A percentile compares a stretch with the other conserved stretches of the same genome.
Evolutionary conservation across 805 yeast species (phyloP).

Genomic region (Sporopachydermia quercuum): DNA sequence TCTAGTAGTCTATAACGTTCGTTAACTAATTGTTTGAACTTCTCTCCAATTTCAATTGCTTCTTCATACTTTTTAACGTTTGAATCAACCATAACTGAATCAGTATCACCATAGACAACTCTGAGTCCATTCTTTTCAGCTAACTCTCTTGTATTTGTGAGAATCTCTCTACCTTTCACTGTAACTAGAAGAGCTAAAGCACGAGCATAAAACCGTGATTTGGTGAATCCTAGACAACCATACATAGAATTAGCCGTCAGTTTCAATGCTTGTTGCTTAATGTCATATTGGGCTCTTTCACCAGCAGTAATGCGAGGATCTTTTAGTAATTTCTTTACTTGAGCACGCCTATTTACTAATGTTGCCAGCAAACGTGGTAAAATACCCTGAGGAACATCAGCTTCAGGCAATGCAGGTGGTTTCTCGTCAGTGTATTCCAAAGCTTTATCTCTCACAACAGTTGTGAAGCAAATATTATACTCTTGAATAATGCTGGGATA

Average conservation of each 20-base stretch:
- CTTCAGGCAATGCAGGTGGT: conserved; percentile 54
- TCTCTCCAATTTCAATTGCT: conserved; percentile 71
- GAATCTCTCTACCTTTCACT: conserved; percentile 86
- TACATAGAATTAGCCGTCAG: conserved; percentile 99
- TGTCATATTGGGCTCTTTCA: conserved; percentile 77
- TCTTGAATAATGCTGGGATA: conserved; percentile 97
- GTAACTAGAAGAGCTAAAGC: conserved; percentile 95
- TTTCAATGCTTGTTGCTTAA: conserved; percentile 89
- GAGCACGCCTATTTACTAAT: conserved; percentile 82
- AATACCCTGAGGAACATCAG: conserved; percentile 55
- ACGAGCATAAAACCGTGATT: conserved; percentile 88
- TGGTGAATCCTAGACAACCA: conserved; percentile 89
- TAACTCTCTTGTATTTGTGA: conserved; percentile 81
- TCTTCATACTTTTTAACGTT: conserved; percentile 53
- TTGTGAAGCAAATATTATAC: conserved; percentile 91
- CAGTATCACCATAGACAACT: conserved; percentile 97
- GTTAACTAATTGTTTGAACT: conserved; percentile 74
- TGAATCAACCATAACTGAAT: conserved; percentile 96
- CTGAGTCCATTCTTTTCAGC: conserved; percentile 75
- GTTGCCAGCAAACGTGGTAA: conserved; percentile 73
- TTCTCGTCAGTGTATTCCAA: conserved; percentile 36
- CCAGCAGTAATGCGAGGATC: conserved; percentile 46
- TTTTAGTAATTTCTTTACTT: conserved; percentile 76
- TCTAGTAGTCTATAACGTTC: conserved; percentile 79
- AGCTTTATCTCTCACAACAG: conserved; percentile 53